phyloP scores from a whole-genome alignment of 1,284 basidiomycete genomes.

The Mycosarcoma maydis region DNA sequence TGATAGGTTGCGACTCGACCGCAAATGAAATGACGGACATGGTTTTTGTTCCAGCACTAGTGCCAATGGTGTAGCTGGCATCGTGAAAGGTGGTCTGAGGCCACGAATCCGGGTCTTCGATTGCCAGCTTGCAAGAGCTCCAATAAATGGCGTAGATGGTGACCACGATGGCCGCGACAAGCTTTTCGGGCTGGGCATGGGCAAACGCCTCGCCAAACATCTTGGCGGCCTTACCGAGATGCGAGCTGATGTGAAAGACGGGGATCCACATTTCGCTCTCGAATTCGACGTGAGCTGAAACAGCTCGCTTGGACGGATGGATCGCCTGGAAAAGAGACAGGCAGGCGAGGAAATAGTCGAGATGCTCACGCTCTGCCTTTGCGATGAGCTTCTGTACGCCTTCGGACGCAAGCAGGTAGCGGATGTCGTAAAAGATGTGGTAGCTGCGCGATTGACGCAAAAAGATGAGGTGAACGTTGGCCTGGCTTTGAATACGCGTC shows the following conservation, averaged over 20 bases:
- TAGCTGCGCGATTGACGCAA: constrained; percentile 57
- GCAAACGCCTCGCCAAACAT: constrained; percentile 61
- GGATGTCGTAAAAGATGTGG: constrained; percentile 64
- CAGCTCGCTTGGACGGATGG: constrained; percentile 58
- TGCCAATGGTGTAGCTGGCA: constrained; percentile 72
- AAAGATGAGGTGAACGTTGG: constrained; percentile 50
- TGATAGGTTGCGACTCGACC: constrained; percentile 67
- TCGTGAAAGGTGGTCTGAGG: constrained; percentile 71
- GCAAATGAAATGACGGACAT: constrained; percentile 74
- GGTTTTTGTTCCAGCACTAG: constrained; percentile 70
- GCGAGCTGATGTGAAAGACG: constrained; percentile 63
- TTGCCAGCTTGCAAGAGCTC: constrained; percentile 33
- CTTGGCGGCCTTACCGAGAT: constrained; percentile 59
- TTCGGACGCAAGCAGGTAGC: constrained; percentile 60
- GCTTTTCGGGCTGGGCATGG: constrained; percentile 72
- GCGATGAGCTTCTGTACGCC: constrained; percentile 62
- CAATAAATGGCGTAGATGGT: constrained; percentile 76
- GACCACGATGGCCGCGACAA: constrained; percentile 76
- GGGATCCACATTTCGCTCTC: constrained; percentile 65
- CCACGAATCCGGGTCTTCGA: constrained; percentile 72
- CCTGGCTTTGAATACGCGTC: constrained; percentile 43
- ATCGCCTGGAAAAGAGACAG: constrained; percentile 62
- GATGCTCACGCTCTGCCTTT: constrained; percentile 18
- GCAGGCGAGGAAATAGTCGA: constrained; percentile 54
- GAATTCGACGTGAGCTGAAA: constrained; percentile 63